These are phyloP conservation scores for Lentinus brumalis DNA, from an alignment of 768 basidiomycete genomes.

Conservation along the genomic window DNA sequence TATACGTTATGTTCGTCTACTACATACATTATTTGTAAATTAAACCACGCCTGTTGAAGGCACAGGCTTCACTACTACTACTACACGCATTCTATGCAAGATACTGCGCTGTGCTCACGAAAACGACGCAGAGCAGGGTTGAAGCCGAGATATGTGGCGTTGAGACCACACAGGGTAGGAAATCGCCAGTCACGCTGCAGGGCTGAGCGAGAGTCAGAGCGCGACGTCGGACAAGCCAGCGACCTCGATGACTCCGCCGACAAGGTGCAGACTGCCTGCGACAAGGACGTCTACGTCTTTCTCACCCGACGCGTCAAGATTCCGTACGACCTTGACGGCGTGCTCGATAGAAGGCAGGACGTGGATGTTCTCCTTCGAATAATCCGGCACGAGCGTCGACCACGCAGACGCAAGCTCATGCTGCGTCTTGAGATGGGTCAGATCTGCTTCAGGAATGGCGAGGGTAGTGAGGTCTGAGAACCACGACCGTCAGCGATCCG, in stretches of 20 bases:
- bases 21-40: constrained; percentile 18
- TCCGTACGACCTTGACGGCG: constrained; percentile 68
- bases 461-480: constrained; percentile 74
- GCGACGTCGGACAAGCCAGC: constrained; percentile 76
- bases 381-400: constrained; percentile 61
- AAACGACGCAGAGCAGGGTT: background rate
- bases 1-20: background rate
- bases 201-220: constrained; percentile 40
- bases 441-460: constrained; percentile 61
- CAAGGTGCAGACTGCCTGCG: constrained; percentile 89
- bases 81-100: background rate
- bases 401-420: constrained; percentile 76
- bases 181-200: background rate
- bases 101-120: background rate
- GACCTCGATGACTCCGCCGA: constrained; percentile 93
- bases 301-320: constrained; percentile 31
- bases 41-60: constrained; percentile 41
- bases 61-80: constrained; percentile 16
- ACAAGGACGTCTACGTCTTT: constrained; percentile 68
- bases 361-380: constrained; percentile 63
- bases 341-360: constrained; percentile 89
- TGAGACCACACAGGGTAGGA: no score
- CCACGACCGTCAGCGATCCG: background rate
- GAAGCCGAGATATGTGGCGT: background rate
- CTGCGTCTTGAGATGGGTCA: constrained; percentile 72